A percentile compares a stretch with the other conserved stretches of the same genome.
phyloP scores from a whole-genome alignment of 2,329 filamentous ascomycete genomes.

The Cercospora sp. region DNA sequence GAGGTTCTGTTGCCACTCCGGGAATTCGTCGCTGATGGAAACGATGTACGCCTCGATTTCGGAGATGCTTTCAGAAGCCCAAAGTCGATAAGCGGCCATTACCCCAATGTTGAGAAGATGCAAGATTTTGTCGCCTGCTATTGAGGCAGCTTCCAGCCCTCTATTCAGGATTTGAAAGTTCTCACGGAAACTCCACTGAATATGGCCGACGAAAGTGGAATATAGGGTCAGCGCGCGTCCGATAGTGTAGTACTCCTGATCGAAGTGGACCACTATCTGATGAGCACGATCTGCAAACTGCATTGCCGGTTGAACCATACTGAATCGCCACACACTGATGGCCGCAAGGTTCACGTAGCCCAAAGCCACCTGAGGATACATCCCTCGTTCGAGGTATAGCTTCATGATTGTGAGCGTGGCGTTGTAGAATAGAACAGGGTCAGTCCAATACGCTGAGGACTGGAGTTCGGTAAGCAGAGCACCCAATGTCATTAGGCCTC shows the following conservation, averaged over 20 bases:
- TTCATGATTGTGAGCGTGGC: constrained; percentile 66
- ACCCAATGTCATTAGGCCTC: constrained; percentile 62
- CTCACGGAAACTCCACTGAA: constrained; percentile 62
- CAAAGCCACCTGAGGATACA: constrained; percentile 68
- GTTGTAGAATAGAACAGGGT: constrained; percentile 71
- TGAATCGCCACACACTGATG: constrained; percentile 68
- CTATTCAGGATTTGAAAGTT: constrained; percentile 63
- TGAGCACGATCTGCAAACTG: constrained; percentile 65
- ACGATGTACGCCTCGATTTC: constrained; percentile 71
- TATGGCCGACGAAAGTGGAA: constrained; percentile 68
- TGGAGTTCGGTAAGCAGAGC: constrained; percentile 59
- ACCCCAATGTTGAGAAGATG: constrained; percentile 71
- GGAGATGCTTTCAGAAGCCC: constrained; percentile 65
- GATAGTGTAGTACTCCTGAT: constrained; percentile 63
- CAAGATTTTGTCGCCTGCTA: constrained; percentile 69
- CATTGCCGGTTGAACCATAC: constrained; percentile 66
- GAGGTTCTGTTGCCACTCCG: constrained; percentile 69
- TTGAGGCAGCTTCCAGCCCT: constrained; percentile 64
- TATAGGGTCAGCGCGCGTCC: constrained; percentile 70
- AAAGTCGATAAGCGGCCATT: constrained; percentile 66
- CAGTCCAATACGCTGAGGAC: constrained; percentile 65
- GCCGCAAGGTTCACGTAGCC: constrained; percentile 68
- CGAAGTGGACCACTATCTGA: constrained; percentile 63
- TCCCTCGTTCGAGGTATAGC: constrained; percentile 62
- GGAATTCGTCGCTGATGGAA: constrained; percentile 71